phyloP scores from a whole-genome alignment of 2,329 filamentous ascomycete genomes.

The Penicillium sclerotigenum region DNA sequence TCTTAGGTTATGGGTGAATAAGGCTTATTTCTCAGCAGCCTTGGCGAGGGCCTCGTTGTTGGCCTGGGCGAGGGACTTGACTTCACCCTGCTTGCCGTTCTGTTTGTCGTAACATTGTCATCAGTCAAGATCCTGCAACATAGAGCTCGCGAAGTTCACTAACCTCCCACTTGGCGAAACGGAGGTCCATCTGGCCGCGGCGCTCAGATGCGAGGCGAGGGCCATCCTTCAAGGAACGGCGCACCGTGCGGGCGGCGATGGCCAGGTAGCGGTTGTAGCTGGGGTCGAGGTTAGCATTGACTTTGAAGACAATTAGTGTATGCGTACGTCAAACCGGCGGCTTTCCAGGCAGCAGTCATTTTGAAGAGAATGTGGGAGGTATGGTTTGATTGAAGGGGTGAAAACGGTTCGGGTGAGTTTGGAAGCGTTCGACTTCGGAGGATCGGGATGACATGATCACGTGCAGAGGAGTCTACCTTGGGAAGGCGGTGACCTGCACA shows the following conservation, averaged over 20 bases:
- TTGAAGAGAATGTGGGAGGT: conserved; percentile 47
- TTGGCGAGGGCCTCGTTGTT: conserved; percentile 50
- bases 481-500: not conserved
- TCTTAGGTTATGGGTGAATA: conserved; percentile 9
- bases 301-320: conserved; percentile 5
- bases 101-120: conserved; percentile 42
- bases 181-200: conserved; percentile 82
- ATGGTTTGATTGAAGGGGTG: conserved; percentile 30
- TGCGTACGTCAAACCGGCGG: conserved; percentile 89
- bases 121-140: conserved; percentile 28
- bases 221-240: conserved; percentile 94
- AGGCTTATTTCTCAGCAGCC: conserved; percentile 42
- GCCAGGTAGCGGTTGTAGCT: conserved; percentile 99
- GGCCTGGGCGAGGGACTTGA: conserved; percentile 64
- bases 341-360: conserved; percentile 99
- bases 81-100: conserved; percentile 94
- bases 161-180: conserved; percentile 95
- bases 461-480: not conserved
- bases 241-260: conserved; percentile 89
- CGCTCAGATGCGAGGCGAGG: conserved; percentile 83
- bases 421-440: conserved; percentile 36
- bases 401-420: conserved; percentile 32
- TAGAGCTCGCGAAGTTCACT: conserved; percentile 13
- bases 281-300: conserved; percentile 34
- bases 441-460: conserved; percentile 23